Percentiles rank a stretch among this genome's conserved stretches.
Evolutionary conservation across 2,329 filamentous ascomycete species (phyloP).

Genomic region (Lachnellula cervina): DNA sequence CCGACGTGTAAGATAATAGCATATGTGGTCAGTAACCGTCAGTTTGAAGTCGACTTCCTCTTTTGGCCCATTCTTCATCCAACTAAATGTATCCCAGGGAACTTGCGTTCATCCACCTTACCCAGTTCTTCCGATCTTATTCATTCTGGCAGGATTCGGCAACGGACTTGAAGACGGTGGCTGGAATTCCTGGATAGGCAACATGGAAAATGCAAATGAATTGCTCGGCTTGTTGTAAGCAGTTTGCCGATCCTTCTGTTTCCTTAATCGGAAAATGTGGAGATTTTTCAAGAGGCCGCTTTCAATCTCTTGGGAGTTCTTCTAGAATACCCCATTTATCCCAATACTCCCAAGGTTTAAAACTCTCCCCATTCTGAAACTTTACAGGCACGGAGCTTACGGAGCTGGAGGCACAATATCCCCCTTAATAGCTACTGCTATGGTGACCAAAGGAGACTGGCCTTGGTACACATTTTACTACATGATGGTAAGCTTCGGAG

Average conservation of each 20-base stretch:
- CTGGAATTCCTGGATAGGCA: constrained; percentile 61
- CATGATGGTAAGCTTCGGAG: constrained; percentile 53
- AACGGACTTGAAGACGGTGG: constrained; percentile 43
- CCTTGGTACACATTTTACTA: constrained; percentile 75
- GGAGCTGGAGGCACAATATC: constrained; percentile 65
- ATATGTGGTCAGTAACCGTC: constrained; percentile 59
- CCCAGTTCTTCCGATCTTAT: constrained; percentile 58
- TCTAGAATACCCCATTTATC: not conserved
- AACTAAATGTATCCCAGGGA: not conserved
- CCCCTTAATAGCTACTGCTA: constrained; percentile 66
- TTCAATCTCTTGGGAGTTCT: not conserved
- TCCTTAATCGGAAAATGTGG: not conserved
- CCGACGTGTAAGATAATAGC: constrained; percentile 58
- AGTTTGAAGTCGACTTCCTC: not conserved
- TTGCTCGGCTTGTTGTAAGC: not conserved
- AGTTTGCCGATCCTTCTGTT: not conserved
- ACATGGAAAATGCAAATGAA: constrained; percentile 64
- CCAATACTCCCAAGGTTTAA: constrained; percentile 32
- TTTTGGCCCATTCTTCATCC: not conserved
- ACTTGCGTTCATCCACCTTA: constrained; percentile 66
- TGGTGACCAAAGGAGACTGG: constrained; percentile 59
- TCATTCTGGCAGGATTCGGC: constrained; percentile 62
- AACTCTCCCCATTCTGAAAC: no score
- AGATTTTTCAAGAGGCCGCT: not conserved
- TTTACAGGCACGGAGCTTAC: constrained; percentile 56